A percentile compares a stretch with the other conserved stretches of the same genome.
These are phyloP conservation scores for Coemansia sp. DNA, from an alignment of 192 early-diverging fungal species.

Conservation along the genomic window DNA sequence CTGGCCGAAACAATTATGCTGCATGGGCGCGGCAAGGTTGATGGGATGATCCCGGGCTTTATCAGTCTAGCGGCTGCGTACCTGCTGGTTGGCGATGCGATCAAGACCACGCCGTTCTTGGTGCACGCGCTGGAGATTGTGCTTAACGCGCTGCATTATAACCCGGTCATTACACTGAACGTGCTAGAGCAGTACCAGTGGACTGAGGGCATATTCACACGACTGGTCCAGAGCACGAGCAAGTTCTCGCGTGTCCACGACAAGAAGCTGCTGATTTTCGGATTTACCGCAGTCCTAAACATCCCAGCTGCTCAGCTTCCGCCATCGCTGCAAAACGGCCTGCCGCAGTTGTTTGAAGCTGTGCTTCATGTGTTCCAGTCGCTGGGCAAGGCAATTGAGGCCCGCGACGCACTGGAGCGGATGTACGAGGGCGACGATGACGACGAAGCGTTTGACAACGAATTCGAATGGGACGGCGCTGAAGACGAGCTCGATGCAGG, in stretches of 20 bases:
- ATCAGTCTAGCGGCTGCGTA: slow-evolving; percentile 67
- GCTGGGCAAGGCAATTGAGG: slow-evolving; percentile 62
- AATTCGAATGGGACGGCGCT: slow-evolving; percentile 46
- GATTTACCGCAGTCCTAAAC: slow-evolving; percentile 71
- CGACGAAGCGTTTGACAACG: slow-evolving; percentile 24
- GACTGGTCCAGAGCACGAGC: slow-evolving; percentile 71
- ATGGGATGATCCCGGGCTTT: slow-evolving; percentile 69
- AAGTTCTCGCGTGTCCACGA: slow-evolving; percentile 88
- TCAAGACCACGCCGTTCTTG: slow-evolving; percentile 67
- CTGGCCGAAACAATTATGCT: slow-evolving; percentile 84
- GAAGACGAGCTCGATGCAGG: slow-evolving; percentile 46
- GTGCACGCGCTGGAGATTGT: slow-evolving; percentile 79
- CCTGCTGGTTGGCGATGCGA: slow-evolving; percentile 60
- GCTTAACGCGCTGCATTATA: slow-evolving; percentile 87
- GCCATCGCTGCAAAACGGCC: slow-evolving; percentile 64
- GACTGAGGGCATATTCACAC: slow-evolving; percentile 77
- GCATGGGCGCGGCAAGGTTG: slow-evolving; percentile 79
- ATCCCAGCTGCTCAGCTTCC: slow-evolving; percentile 75
- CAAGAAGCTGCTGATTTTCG: slow-evolving; percentile 88
- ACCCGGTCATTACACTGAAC: slow-evolving; percentile 70
- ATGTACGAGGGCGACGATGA: slow-evolving; percentile 46
- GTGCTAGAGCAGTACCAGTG: slow-evolving; percentile 76
- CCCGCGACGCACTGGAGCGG: slow-evolving; percentile 43
- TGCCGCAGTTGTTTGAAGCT: slow-evolving; percentile 73
- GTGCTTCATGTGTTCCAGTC: slow-evolving; percentile 73